Conservation (phyloP, 306 rosid species). For the Cucurbita argyrosperma region DNA sequence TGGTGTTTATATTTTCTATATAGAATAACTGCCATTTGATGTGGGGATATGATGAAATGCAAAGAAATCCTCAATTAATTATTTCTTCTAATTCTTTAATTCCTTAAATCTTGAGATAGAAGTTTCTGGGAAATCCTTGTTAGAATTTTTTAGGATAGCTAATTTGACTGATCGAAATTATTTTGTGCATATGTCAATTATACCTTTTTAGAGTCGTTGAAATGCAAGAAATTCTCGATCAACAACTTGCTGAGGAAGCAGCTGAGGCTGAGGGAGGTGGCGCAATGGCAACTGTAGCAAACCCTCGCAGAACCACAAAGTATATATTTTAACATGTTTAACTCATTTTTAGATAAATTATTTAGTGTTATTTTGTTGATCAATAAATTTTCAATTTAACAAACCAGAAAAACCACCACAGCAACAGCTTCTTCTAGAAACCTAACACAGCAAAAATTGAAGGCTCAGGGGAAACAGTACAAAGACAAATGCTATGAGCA, state of each 20-base stretch:
- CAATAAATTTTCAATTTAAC: conserved; percentile 9
- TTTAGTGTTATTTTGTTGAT: conserved; percentile 7
- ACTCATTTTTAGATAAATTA: not conserved
- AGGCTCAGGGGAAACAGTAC: conserved; percentile 78
- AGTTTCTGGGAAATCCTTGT: not conserved
- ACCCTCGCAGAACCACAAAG: conserved; percentile 57
- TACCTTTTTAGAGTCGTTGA: conserved; percentile 63
- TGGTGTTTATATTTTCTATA: not conserved
- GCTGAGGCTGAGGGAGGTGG: conserved; percentile 95
- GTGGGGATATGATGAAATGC: not conserved
- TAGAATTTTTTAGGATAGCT: conserved; percentile 6
- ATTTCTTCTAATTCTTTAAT: not conserved
- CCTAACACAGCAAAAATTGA: conserved; percentile 54
- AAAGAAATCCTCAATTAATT: not conserved
- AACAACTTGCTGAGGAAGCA: conserved; percentile 95
- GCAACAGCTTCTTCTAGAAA: conserved; percentile 47
- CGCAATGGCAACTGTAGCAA: conserved; percentile 53
- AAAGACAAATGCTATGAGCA: conserved; percentile 93
- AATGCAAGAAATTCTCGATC: conserved; percentile 95
- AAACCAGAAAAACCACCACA: conserved; percentile 46
- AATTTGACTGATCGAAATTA: not conserved
- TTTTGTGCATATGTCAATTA: not conserved
- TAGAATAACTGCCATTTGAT: not conserved
- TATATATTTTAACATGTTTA: conserved; percentile 26
- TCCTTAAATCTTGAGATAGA: not conserved